Evolutionary conservation across 1,284 basidiomycete genomes (phyloP).

Genomic region (Ceratobasidium papillatum): DNA sequence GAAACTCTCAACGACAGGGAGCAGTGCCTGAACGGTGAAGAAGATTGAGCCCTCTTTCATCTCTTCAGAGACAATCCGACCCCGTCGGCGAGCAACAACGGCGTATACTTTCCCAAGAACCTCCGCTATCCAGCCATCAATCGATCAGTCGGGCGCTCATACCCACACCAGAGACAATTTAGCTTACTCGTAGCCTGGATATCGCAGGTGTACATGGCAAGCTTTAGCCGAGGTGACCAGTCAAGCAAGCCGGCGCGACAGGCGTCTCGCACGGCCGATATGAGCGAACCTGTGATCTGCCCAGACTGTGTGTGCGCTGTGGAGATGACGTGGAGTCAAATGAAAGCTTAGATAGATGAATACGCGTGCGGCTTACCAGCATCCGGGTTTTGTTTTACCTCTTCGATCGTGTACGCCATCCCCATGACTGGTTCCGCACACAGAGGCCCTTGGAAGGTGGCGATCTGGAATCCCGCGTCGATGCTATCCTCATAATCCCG

Average conservation of each 20-base stretch:
- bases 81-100: slow-evolving; percentile 89
- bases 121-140: slow-evolving; percentile 68
- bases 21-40: slow-evolving; percentile 87
- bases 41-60: slow-evolving; percentile 99
- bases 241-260: slow-evolving; percentile 90
- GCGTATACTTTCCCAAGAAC: slow-evolving; percentile 98
- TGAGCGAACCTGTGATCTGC: slow-evolving; percentile 88
- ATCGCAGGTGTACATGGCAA: slow-evolving; percentile 99
- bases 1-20: slow-evolving; percentile 98
- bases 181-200: slow-evolving; percentile 96
- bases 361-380: slow-evolving; percentile 12
- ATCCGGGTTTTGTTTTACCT: slow-evolving; percentile 67
- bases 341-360: slow-evolving; percentile 29
- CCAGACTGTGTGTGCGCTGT: slow-evolving; percentile 69
- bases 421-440: slow-evolving; percentile 97
- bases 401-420: slow-evolving; percentile 90
- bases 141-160: slow-evolving; percentile 24
- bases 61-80: slow-evolving; percentile 93
- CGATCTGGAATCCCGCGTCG: slow-evolving; percentile 95
- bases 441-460: slow-evolving; percentile 91
- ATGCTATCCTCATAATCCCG: slow-evolving; percentile 82
- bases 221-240: slow-evolving; percentile 96
- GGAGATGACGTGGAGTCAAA: slow-evolving; percentile 36
- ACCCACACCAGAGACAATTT: not conserved
- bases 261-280: slow-evolving; percentile 88